Evolutionary conservation across 306 rosid genomes (phyloP).

Genomic region (Gillenia trifoliata): DNA sequence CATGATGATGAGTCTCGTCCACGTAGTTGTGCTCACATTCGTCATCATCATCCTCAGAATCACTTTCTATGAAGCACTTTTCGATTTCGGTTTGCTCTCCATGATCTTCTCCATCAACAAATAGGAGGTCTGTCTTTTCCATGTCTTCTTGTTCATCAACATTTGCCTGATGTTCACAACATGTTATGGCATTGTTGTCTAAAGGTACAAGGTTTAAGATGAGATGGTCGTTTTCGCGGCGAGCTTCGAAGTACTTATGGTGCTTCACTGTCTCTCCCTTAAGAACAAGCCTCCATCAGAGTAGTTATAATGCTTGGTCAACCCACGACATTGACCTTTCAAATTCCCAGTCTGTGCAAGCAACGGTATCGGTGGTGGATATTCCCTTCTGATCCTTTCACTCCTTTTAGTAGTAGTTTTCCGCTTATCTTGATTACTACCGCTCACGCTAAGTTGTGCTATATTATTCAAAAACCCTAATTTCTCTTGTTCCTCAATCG

Average conservation of each 20-base stretch:
- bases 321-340: conserved; percentile 33
- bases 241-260: conserved; percentile 28
- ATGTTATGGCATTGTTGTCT: not conserved
- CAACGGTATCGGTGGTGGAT: conserved; percentile 46
- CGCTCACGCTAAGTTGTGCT: too few relatives aligned
- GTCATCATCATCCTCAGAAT: not conserved
- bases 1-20: not conserved
- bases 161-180: conserved; percentile 4
- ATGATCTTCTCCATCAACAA: not conserved
- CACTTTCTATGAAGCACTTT: not conserved
- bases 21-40: not conserved
- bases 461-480: not conserved
- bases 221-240: conserved; percentile 45
- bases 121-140: not conserved
- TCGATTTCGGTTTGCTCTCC: too few relatives aligned
- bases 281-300: conserved; percentile 36
- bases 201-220: conserved; percentile 22
- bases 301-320: conserved; percentile 23
- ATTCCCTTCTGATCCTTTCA: conserved; percentile 8
- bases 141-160: not conserved
- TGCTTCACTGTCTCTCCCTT: conserved; percentile 25
- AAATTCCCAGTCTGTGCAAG: conserved; percentile 24
- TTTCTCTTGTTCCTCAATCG: not conserved
- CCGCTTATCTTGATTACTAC: not conserved
- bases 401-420: not conserved